phyloP scores from a whole-genome alignment of 2,329 filamentous ascomycete genomes.

The Fusarium sp. region DNA sequence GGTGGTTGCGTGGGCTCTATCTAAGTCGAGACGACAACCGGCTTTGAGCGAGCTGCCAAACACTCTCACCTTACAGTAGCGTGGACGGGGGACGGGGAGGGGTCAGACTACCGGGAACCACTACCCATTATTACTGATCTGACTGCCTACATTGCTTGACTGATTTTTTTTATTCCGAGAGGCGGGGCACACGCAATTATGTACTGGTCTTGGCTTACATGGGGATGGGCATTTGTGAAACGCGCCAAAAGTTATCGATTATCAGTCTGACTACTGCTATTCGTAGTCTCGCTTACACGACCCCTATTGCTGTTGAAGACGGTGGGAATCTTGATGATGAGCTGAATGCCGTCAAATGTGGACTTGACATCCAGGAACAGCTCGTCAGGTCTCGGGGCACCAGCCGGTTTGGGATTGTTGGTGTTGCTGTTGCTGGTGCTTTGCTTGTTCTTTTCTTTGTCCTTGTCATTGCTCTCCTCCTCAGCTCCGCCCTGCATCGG shows the following conservation, averaged over 20 bases:
- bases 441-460: slow-evolving; percentile 5
- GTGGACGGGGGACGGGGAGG: slow-evolving; percentile 31
- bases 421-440: slow-evolving; percentile 4
- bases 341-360: slow-evolving; percentile 66
- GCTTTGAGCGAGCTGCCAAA: slow-evolving; percentile 8
- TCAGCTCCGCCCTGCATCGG: slow-evolving; percentile 18
- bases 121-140: too few relatives aligned
- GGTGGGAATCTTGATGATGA: slow-evolving; percentile 68
- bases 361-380: slow-evolving; percentile 68
- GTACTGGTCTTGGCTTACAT: slow-evolving; percentile 23
- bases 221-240: slow-evolving; percentile 34
- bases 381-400: slow-evolving; percentile 56
- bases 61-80: slow-evolving; percentile 7
- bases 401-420: slow-evolving; percentile 47
- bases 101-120: slow-evolving; percentile 26
- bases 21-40: slow-evolving; percentile 11
- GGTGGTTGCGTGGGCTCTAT: slow-evolving; percentile 22
- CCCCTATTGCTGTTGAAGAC: slow-evolving; percentile 57
- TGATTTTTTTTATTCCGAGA: not conserved
- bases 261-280: slow-evolving; percentile 23
- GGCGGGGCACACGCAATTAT: not conserved
- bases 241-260: slow-evolving; percentile 36
- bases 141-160: too few relatives aligned
- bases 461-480: slow-evolving; percentile 13
- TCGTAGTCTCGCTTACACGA: slow-evolving; percentile 22